These are phyloP conservation scores for Vaccinium myrtillus DNA, from an alignment of 148 eudicot genomes.

Conservation along the genomic window DNA sequence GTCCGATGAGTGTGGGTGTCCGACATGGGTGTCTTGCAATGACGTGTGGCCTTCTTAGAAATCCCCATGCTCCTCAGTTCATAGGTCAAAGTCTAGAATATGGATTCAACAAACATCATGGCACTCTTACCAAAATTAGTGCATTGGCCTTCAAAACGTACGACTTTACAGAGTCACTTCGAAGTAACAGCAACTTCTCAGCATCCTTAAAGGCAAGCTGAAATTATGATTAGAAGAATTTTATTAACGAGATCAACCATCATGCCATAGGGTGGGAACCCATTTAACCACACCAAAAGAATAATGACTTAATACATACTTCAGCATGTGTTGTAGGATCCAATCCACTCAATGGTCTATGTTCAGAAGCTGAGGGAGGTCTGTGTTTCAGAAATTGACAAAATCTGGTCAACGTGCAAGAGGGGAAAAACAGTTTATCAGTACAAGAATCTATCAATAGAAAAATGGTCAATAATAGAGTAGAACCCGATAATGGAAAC, in stretches of 20 bases:
- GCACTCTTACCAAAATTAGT: conserved; percentile 63
- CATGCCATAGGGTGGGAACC: not conserved
- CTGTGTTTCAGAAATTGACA: conserved; percentile 69
- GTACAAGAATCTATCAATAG: not conserved
- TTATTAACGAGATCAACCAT: not conserved
- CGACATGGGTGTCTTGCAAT: not conserved
- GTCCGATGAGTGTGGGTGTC: not conserved
- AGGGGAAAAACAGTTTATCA: not conserved
- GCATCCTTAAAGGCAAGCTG: conserved; percentile 99
- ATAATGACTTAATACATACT: conserved; percentile 36
- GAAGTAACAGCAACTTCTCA: conserved; percentile 62
- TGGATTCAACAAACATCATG: not conserved
- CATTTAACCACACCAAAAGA: not conserved
- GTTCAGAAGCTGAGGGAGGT: conserved; percentile 74
- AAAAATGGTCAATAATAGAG: not conserved
- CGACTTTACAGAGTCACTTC: conserved; percentile 46
- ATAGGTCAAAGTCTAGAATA: not conserved
- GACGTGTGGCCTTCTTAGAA: not conserved
- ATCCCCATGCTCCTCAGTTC: not conserved
- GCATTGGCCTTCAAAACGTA: conserved; percentile 75
- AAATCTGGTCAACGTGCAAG: conserved; percentile 40
- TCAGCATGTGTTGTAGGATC: conserved; percentile 95
- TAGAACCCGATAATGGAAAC: conserved; percentile 8
- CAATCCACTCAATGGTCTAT: conserved; percentile 73
- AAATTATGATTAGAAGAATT: conserved; percentile 15